phyloP scores from a whole-genome alignment of 2,329 filamentous ascomycete genomes.

The Clarireedia hainanense region DNA sequence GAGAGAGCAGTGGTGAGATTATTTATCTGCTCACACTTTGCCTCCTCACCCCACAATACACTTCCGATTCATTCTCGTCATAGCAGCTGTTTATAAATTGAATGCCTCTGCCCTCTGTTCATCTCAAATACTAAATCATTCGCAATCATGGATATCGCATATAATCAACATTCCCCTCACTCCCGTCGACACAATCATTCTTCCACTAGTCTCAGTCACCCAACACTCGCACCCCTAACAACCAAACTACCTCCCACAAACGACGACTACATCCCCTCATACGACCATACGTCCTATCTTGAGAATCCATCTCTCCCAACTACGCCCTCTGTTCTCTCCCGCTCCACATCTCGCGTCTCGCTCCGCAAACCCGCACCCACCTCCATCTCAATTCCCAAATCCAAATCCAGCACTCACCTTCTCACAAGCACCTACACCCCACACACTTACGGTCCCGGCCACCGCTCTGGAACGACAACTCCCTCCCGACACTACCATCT shows the following conservation, averaged over 20 bases:
- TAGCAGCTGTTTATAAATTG: background rate
- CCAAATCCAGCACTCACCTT: constrained; percentile 56
- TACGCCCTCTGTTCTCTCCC: constrained; percentile 55
- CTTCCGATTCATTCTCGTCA: background rate
- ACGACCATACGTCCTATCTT: constrained; percentile 45
- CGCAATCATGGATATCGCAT: constrained; percentile 48
- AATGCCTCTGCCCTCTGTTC: background rate
- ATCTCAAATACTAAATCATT: background rate
- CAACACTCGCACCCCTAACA: constrained; percentile 57
- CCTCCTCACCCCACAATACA: background rate
- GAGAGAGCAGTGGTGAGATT: background rate
- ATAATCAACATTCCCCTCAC: constrained; percentile 51
- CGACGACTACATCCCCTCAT: constrained; percentile 36
- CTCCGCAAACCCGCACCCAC: constrained; percentile 30
- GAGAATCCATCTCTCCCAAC: constrained; percentile 56
- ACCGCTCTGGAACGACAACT: constrained; percentile 23
- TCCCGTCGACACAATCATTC: constrained; percentile 52
- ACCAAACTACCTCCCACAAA: constrained; percentile 52
- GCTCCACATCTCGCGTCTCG: constrained; percentile 44
- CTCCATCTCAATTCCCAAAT: constrained; percentile 40
- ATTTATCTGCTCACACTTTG: background rate
- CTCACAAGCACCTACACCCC: constrained; percentile 12
- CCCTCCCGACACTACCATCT: constrained; percentile 11
- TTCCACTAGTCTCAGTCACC: constrained; percentile 49
- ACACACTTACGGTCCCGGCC: constrained; percentile 12